Base-by-base conservation (phyloP, 169 alveolate genomes). In the Eimeria falciformis region DNA sequence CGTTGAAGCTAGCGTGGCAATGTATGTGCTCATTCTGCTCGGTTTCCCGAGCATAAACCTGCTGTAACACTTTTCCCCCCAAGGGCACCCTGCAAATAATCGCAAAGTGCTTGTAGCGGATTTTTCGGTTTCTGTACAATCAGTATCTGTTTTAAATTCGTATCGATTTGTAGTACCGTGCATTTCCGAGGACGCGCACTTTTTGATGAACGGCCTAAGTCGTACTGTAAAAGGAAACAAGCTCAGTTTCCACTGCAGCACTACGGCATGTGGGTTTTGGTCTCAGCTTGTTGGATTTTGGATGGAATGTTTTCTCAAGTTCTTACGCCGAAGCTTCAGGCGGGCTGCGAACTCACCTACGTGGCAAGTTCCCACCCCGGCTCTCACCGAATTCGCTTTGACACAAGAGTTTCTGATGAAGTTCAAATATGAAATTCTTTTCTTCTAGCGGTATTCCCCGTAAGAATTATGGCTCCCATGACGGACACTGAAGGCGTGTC, bases 281-380 rank as follows among this genome's bases (percentile, higher is more conserved):
- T 11, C 55, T 71, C 91, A 94, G 98, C 98, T 37, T 96, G 97
- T 18, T 96, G 97, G 97, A 96, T 97, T 45, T 84, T 96, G 83
- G 96, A 96, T 92, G 97, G 97, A 43, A 46, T 86, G 29, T 97
- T 95, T 92, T 95, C 98, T 3, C 99, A 96, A 71, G 95, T 96
- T 90, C 85, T 97, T 33, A 90, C 97, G 17, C 96, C 96, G 27
- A 93, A 92, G 62, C 94, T 97, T 53, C 97, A 97, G 71, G 94
- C 97, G 25, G 99, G 99, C 21, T 98, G 97, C 23, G 99, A 97
- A 79, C 90, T 97, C 78, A 97, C 98, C 5, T 97, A 96, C 92
- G 96, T 97, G 65, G 94, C 82, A 56, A 73, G 94, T 75, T 47
- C 62, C 7, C 45, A 18, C 84, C 81, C 50, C 33, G n/a, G 69